Evolutionary conservation across 805 yeast species (phyloP).

Genomic region (Torulaspora indica): DNA sequence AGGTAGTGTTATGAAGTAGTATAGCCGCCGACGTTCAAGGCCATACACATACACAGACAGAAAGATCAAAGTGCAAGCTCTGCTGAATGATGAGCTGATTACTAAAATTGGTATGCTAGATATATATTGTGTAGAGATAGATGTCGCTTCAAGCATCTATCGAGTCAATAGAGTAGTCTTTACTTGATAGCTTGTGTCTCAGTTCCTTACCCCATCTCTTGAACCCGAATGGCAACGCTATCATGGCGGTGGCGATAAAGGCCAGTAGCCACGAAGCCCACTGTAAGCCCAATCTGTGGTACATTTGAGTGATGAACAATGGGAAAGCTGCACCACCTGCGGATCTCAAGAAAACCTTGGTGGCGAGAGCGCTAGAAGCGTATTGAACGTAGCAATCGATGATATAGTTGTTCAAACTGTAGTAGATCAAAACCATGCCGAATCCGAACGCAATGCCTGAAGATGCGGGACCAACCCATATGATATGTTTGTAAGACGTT

Average conservation of each 20-base stretch:
- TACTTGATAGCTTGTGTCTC: conserved; percentile 63
- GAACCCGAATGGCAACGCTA: conserved; percentile 64
- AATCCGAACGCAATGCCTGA: conserved; percentile 78
- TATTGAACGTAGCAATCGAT: conserved; percentile 82
- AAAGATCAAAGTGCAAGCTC: too few species aligned
- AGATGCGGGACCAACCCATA: conserved; percentile 77
- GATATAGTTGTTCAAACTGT: conserved; percentile 75
- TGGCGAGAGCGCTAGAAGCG: conserved; percentile 77
- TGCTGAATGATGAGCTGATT: too few species aligned
- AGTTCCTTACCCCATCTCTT: conserved; percentile 60
- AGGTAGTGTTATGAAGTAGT: too few species aligned
- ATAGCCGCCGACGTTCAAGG: too few species aligned
- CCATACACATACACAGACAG: too few species aligned
- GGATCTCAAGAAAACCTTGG: conserved; percentile 73
- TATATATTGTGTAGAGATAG: too few species aligned
- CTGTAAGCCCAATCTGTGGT: conserved; percentile 62
- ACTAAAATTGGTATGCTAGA: too few species aligned
- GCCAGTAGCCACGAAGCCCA: conserved; percentile 83
- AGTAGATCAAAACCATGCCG: conserved; percentile 71
- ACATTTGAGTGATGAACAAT: conserved; percentile 76
- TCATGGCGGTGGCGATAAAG: conserved; percentile 72
- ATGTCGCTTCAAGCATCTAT: conserved; percentile 12
- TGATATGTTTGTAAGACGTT: conserved; percentile 60
- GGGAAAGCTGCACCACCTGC: conserved; percentile 89
- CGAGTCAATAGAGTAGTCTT: conserved; percentile 48